Evolutionary conservation across 352 stramenopile genomes (phyloP).

Genomic region (Phytophthora colocasiae): DNA sequence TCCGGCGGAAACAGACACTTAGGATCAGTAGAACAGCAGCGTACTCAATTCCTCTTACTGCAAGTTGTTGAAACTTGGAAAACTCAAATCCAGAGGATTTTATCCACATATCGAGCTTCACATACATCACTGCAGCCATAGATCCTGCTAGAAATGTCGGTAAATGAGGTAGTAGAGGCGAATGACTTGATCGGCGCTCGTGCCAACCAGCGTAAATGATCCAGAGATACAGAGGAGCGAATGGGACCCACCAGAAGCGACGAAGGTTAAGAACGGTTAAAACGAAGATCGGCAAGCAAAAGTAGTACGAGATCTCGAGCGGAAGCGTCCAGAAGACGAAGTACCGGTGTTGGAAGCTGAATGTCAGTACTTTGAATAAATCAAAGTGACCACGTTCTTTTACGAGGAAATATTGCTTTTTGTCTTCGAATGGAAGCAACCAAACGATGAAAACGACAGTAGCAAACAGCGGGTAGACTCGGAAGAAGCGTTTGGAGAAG

Average conservation of each 20-base stretch:
- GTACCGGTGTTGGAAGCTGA: conserved; percentile 40
- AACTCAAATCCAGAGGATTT: conserved; percentile 32
- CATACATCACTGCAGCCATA: conserved; percentile 43
- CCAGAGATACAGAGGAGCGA: conserved; percentile 38
- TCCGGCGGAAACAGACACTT: conserved; percentile 39
- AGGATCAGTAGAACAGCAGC: conserved; percentile 32
- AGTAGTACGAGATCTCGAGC: conserved; percentile 63
- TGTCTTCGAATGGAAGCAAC: conserved; percentile 38
- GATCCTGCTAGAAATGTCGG: conserved; percentile 55
- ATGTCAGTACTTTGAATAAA: conserved; percentile 53
- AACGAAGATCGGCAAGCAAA: conserved; percentile 46
- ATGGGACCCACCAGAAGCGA: conserved; percentile 44
- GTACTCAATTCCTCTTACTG: conserved; percentile 36
- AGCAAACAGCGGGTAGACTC: conserved; percentile 45
- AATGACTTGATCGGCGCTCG: conserved; percentile 39
- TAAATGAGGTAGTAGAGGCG: conserved; percentile 35
- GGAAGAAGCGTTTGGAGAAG: conserved; percentile 48
- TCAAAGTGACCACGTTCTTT: conserved; percentile 44
- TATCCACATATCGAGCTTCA: conserved; percentile 35
- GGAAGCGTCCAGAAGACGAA: conserved; percentile 68
- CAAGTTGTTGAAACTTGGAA: conserved; percentile 17
- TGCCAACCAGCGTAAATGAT: conserved; percentile 34
- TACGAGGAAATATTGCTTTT: conserved; percentile 43
- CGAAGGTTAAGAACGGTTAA: conserved; percentile 33
- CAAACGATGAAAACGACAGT: conserved; percentile 30